Base-by-base conservation (phyloP, 257 asterid species). In the Scutellaria barbata region DNA sequence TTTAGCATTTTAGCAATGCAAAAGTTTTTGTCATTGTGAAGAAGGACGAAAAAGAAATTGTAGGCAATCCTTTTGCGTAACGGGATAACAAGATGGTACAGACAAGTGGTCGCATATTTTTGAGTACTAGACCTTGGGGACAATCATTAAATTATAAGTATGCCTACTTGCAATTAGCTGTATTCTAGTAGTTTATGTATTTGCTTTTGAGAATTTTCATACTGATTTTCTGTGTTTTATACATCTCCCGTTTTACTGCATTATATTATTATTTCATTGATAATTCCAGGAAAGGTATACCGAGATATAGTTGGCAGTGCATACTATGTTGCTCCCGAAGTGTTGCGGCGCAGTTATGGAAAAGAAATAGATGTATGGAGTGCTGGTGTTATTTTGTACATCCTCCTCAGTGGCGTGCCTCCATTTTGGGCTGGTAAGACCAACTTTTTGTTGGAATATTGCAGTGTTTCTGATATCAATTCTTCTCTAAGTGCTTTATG, bases 371-470 rank as follows among this genome's bases (percentile, higher is more conserved):
- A 92, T 76, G 84, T 92, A 54, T 92, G 98, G 98, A 92, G 98
- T 81, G 96, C 98, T 25, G 98, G 98, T 70, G 95, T 92, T 75
- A 92, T 92, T 71, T 72, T 92, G 80, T 92, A 92, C 76, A 89
- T 92, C 76, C 89, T 92, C 20, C 89, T 92, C 58, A 87, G 98
- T 63, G 98, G 98, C 5, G 98, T 89, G 67, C 98, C 98, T 81
- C 98, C 98, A 20, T 92, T 92, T 82, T 92, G 98, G 98, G 98
- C 95, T 70, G 98, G 98, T 92, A 87, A 82, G 83, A 56, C n/a
- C 68, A 46, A 56, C 70, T 30, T 54, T 30, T 37, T 25, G 22
- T 65, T 54, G 43, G 56, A 65, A 50, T 53, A 68, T 52, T 30
- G 33, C 12, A 30, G 45, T 17, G 58, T 63, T 74, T 66, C 46